Conservation (phyloP, 768 basidiomycete species). For the Mrakia gelida region DNA sequence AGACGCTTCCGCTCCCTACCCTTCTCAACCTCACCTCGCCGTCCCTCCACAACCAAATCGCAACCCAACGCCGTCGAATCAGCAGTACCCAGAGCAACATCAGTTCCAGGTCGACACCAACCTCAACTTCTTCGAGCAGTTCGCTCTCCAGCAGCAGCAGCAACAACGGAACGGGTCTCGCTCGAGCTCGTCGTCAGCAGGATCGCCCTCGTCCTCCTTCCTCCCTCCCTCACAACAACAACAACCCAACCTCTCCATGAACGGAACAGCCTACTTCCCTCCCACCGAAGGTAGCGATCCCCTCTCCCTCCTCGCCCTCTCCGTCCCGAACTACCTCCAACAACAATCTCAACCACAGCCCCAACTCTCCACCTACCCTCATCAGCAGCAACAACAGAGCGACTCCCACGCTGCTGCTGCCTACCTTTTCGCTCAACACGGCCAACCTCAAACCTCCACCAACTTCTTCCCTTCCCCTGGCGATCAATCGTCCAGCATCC, state of each 20-base stretch:
- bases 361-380: neutral
- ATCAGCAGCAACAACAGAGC: neutral
- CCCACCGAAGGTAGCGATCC: neutral
- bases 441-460: too few species aligned
- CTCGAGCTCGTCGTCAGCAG: neutral
- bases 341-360: neutral
- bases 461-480: neutral
- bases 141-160: neutral
- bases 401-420: neutral
- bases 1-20: conserved; percentile 7
- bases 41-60: neutral
- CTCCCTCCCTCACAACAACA: conserved; percentile 2
- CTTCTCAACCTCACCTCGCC: neutral
- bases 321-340: neutral
- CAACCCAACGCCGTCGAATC: neutral
- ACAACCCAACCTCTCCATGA: neutral
- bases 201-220: neutral
- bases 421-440: too few species aligned
- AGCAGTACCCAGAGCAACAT: neutral
- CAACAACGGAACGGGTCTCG: neutral
- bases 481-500: neutral
- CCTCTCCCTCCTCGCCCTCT: neutral
- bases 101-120: neutral
- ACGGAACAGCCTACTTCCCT: neutral
- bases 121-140: neutral